A percentile compares a stretch with the other conserved stretches of the same genome.
phyloP scores from a whole-genome alignment of 1,284 basidiomycete genomes.

The Golubevia sp. region DNA sequence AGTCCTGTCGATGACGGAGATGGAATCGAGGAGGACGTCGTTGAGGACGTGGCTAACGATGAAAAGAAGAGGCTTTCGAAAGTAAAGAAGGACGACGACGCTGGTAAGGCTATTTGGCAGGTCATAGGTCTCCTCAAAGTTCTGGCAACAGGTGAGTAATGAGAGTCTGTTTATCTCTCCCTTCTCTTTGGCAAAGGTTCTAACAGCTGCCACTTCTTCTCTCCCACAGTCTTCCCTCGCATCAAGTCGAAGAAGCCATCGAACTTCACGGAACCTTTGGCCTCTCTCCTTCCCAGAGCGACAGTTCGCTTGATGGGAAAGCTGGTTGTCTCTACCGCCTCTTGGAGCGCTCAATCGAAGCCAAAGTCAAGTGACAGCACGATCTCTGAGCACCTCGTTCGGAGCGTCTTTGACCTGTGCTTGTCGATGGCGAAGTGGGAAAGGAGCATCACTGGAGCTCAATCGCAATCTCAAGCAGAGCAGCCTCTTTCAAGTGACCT shows the following conservation, averaged over 20 bases:
- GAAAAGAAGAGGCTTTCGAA: background rate
- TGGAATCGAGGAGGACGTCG: background rate
- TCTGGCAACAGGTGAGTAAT: background rate
- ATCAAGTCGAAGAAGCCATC: conserved; percentile 44
- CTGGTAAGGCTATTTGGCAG: background rate
- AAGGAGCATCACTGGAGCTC: conserved; percentile 1
- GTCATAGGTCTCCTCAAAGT: background rate
- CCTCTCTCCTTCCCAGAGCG: conserved; percentile 17
- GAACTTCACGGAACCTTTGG: conserved; percentile 30
- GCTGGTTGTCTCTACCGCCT: background rate
- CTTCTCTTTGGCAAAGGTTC: background rate
- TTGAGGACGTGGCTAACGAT: background rate
- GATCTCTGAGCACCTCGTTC: conserved; percentile 1
- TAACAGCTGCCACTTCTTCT: conserved; percentile 17
- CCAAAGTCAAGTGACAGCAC: conserved; percentile 6
- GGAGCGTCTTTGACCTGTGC: conserved; percentile 1
- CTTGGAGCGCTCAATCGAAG: conserved; percentile 17
- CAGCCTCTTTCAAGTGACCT: background rate
- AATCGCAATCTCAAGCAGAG: conserved; percentile 20
- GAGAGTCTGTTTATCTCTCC: background rate
- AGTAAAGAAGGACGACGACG: background rate
- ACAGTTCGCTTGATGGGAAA: background rate
- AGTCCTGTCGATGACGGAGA: background rate
- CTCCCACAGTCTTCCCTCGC: conserved; percentile 27
- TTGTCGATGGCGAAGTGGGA: conserved; percentile 4